A percentile compares a stretch with the other conserved stretches of the same genome.
Evolutionary conservation across 768 basidiomycete species (phyloP).

Genomic region (Hebeloma cylindrosporum): DNA sequence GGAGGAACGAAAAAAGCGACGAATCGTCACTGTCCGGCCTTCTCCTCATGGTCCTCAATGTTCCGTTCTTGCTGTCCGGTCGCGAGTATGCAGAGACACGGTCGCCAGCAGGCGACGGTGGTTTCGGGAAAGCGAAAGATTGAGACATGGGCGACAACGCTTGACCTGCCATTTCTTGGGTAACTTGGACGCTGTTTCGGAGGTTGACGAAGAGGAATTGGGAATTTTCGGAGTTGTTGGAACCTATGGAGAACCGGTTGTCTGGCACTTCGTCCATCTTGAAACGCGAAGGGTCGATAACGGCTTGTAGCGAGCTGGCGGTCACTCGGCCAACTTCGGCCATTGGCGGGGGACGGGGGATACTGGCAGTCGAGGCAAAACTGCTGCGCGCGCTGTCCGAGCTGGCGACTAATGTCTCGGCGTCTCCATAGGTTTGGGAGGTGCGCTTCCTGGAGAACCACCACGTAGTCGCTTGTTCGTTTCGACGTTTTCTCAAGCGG

Average conservation of each 20-base stretch:
- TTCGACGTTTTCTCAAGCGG: conserved; percentile 42
- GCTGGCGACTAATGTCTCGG: conserved; percentile 22
- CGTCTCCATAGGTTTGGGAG: conserved; percentile 28
- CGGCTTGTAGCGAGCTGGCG: too few species aligned
- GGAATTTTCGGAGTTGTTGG: conserved; percentile 35
- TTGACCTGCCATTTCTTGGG: conserved; percentile 62
- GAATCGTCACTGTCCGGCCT: conserved; percentile 5
- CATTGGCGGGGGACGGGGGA: conserved; percentile 55
- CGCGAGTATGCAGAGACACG: conserved; percentile 18
- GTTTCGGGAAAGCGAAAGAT: conserved; percentile 67
- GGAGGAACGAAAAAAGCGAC: conserved; percentile 11
- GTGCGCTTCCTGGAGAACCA: conserved; percentile 37
- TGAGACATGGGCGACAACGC: conserved; percentile 68
- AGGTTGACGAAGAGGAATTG: conserved; percentile 42
- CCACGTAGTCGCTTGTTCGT: conserved; percentile 44
- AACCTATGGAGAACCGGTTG: conserved; percentile 40
- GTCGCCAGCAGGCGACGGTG: conserved; percentile 28
- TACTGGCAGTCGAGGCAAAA: conserved; percentile 66
- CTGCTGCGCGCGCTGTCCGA: conserved; percentile 50
- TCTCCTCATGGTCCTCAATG: conserved; percentile 3
- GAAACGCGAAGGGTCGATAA: conserved; percentile 1
- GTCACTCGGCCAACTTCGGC: conserved; percentile 48
- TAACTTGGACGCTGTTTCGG: conserved; percentile 21
- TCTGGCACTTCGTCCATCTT: too few species aligned
- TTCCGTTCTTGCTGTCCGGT: conserved; percentile 23